phyloP scores from a whole-genome alignment of 2,329 filamentous ascomycete species.

The Aspergillaceae sp. region DNA sequence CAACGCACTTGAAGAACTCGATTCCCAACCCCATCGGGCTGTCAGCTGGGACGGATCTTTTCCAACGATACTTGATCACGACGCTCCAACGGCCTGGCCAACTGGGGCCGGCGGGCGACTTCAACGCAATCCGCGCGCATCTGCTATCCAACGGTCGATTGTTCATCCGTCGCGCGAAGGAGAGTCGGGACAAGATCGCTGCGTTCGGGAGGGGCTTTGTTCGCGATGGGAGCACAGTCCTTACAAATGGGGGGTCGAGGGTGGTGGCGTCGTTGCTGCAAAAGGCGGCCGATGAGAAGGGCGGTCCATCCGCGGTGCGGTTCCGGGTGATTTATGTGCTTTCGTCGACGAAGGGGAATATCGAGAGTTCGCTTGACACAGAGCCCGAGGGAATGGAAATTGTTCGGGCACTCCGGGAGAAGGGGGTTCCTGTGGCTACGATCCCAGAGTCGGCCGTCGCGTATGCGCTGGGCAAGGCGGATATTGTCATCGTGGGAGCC shows the following conservation, averaged over 20 bases:
- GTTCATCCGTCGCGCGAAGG: constrained; percentile 81
- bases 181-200: constrained; percentile 74
- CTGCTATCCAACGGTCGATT: constrained; percentile 76
- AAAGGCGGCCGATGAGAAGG: constrained; percentile 59
- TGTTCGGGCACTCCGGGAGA: constrained; percentile 61
- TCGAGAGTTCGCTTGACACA: constrained; percentile 16
- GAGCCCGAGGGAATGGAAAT: constrained; percentile 59
- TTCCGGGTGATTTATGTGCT: constrained; percentile 80
- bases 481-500: constrained; percentile 57
- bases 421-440: constrained; percentile 73
- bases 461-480: constrained; percentile 67
- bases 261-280: constrained; percentile 71
- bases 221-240: constrained; percentile 66
- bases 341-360: constrained; percentile 22
- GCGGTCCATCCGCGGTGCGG: constrained; percentile 49
- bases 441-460: constrained; percentile 69
- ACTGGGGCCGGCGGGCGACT: constrained; percentile 53
- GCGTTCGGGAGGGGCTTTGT: constrained; percentile 70
- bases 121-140: constrained; percentile 74
- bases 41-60: constrained; percentile 87
- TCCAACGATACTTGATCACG: constrained; percentile 84
- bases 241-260: constrained; percentile 82
- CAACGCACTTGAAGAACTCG: constrained; percentile 64
- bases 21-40: constrained; percentile 86
- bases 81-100: constrained; percentile 51